phyloP scores from a whole-genome alignment of 2,329 filamentous ascomycete genomes.

The Nigrospora oryzae region DNA sequence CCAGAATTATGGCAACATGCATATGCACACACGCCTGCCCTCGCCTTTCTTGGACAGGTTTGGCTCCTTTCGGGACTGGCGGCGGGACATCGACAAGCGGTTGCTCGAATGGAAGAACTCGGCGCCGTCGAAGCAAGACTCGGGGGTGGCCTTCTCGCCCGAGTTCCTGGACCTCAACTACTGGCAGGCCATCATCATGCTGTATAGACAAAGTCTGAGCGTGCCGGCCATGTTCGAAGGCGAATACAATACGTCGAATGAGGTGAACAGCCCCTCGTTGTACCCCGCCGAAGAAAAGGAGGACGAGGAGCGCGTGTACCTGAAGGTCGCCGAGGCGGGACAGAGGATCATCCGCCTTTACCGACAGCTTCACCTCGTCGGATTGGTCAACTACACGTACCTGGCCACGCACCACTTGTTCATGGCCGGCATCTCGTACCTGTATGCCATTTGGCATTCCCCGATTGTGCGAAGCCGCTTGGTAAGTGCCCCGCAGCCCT shows the following conservation, averaged over 20 bases:
- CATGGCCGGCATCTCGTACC: conserved; percentile 92
- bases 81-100: conserved; percentile 75
- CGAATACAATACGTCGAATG: conserved; percentile 60
- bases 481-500: conserved; percentile 45
- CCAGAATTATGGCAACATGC: conserved; percentile 57
- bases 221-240: conserved; percentile 78
- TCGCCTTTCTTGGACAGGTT: conserved; percentile 82
- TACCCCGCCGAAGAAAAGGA: conserved; percentile 59
- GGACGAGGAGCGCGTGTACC: conserved; percentile 85
- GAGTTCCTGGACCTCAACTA: conserved; percentile 94
- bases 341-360: conserved; percentile 90
- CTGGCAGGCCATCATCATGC: conserved; percentile 94
- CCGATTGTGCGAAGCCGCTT: conserved; percentile 77
- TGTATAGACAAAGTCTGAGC: conserved; percentile 84
- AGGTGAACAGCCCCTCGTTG: conserved; percentile 54
- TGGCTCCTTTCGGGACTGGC: conserved; percentile 80
- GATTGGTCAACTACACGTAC: conserved; percentile 93
- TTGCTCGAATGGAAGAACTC: conserved; percentile 80
- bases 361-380: conserved; percentile 76
- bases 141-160: conserved; percentile 80
- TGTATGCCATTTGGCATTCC: conserved; percentile 97
- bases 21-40: conserved; percentile 69
- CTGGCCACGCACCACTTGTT: conserved; percentile 93
- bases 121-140: conserved; percentile 68
- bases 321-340: conserved; percentile 91